Conservation (phyloP, 257 asterid species). For the Fraxinus americana region DNA sequence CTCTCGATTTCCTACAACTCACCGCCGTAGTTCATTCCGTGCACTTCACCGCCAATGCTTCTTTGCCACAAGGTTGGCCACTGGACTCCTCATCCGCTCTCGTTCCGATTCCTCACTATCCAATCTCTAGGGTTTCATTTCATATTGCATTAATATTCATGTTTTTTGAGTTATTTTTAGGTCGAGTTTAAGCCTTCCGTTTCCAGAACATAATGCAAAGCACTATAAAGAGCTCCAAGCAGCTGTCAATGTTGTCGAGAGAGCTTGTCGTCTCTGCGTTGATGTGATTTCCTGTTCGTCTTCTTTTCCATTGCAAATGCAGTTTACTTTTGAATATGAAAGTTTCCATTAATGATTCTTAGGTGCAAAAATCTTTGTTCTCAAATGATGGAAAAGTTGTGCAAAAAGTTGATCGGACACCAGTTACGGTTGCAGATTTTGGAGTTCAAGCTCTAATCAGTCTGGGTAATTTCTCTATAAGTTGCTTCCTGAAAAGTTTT, state of each 20-base stretch:
- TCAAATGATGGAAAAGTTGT: constrained; percentile 60
- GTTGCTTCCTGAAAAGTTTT: background rate
- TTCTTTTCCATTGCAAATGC: background rate
- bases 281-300: constrained; percentile 48
- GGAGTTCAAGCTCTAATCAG: constrained; percentile 98
- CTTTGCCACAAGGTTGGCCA: constrained; percentile 54
- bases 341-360: constrained; percentile 13
- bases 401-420: constrained; percentile 78
- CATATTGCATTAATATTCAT: background rate
- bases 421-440: constrained; percentile 93
- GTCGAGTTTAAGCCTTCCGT: constrained; percentile 60
- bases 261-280: constrained; percentile 89
- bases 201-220: constrained; percentile 57
- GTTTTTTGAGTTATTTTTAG: constrained; percentile 39
- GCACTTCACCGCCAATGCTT: constrained; percentile 47
- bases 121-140: constrained; percentile 31
- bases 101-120: constrained; percentile 3
- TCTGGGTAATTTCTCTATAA: constrained; percentile 54
- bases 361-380: constrained; percentile 81
- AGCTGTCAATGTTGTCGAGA: constrained; percentile 78
- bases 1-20: constrained; percentile 43
- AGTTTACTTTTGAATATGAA: background rate
- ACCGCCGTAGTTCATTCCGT: constrained; percentile 35
- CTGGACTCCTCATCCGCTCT: background rate
- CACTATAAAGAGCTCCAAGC: constrained; percentile 73